Conservation (phyloP, 2,329 filamentous ascomycete species). For the Colletotrichum karsti region DNA sequence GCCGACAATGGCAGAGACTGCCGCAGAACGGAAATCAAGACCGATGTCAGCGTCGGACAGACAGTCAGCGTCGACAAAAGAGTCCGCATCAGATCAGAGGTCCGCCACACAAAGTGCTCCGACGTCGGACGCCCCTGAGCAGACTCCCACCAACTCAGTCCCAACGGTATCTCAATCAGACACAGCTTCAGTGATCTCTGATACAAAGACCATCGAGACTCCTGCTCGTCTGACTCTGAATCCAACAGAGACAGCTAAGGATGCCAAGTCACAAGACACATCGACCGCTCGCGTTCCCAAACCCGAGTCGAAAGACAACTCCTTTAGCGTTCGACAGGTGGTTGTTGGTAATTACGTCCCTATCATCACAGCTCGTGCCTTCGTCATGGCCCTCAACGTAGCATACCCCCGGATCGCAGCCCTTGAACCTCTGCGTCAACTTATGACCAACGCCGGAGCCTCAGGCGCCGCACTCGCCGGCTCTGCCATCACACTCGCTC, state of each 20-base stretch:
- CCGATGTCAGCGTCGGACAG: too few species aligned
- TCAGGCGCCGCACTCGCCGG: slow-evolving; percentile 15
- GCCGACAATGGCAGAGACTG: too few species aligned
- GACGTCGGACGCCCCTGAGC: too few species aligned
- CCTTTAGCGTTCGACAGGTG: neutral
- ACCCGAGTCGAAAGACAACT: neutral
- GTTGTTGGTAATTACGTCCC: slow-evolving; percentile 18
- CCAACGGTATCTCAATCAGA: too few species aligned
- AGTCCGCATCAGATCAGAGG: too few species aligned
- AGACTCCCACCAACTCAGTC: too few species aligned
- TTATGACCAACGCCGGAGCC: slow-evolving; percentile 2
- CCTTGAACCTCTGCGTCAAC: slow-evolving; percentile 22
- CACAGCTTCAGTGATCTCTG: too few species aligned
- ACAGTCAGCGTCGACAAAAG: too few species aligned
- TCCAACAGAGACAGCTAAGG: neutral
- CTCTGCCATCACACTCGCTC: neutral
- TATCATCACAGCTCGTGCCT: slow-evolving; percentile 9
- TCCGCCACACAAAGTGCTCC: too few species aligned
- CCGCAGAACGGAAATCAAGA: too few species aligned
- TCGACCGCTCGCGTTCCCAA: neutral
- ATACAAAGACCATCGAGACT: too few species aligned
- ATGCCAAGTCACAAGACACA: neutral
- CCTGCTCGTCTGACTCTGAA: too few species aligned
- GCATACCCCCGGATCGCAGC: neutral
- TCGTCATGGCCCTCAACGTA: neutral